These are phyloP conservation scores for Colletotrichum acutatum DNA, from an alignment of 2,329 filamentous ascomycete genomes.

Conservation along the genomic window DNA sequence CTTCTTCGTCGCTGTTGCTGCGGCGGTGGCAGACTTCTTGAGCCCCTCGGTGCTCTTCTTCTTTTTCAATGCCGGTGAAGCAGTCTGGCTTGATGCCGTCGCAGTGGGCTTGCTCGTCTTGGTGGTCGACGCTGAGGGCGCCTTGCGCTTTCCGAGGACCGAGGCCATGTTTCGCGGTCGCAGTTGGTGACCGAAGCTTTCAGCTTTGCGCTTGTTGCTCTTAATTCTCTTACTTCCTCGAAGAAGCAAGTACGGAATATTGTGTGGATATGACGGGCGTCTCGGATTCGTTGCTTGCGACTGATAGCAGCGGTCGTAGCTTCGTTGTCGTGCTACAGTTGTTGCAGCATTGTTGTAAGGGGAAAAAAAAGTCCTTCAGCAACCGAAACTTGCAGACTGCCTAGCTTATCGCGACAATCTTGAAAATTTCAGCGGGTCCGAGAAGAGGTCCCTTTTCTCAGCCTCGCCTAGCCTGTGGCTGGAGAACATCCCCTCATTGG, in stretches of 20 bases:
- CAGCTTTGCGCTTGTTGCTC: background rate
- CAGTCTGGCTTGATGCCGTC: background rate
- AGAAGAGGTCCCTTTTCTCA: background rate
- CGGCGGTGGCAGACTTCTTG: background rate
- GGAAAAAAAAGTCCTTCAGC: background rate
- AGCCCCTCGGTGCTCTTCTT: slow-evolving; percentile 1
- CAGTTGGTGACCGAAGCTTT: too few species aligned
- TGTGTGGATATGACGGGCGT: too few species aligned
- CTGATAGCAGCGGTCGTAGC: background rate
- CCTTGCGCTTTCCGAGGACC: slow-evolving; percentile 36
- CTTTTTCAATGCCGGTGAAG: background rate
- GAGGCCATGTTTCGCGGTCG: slow-evolving; percentile 27
- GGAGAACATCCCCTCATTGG: background rate
- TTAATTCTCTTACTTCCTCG: background rate
- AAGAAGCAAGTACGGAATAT: background rate
- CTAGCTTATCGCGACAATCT: background rate
- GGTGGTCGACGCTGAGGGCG: slow-evolving; percentile 11
- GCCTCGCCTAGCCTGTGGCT: background rate
- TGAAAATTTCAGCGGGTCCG: slow-evolving; percentile 15
- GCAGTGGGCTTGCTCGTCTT: background rate
- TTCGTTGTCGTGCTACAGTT: background rate
- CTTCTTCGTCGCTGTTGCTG: background rate
- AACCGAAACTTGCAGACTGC: too few species aligned
- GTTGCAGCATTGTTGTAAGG: background rate
- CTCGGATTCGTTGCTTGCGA: background rate